Percentiles rank a stretch among this genome's conserved stretches.
Conservation (phyloP, 2,329 filamentous ascomycete genomes). For the Tetracladium maxilliforme region DNA sequence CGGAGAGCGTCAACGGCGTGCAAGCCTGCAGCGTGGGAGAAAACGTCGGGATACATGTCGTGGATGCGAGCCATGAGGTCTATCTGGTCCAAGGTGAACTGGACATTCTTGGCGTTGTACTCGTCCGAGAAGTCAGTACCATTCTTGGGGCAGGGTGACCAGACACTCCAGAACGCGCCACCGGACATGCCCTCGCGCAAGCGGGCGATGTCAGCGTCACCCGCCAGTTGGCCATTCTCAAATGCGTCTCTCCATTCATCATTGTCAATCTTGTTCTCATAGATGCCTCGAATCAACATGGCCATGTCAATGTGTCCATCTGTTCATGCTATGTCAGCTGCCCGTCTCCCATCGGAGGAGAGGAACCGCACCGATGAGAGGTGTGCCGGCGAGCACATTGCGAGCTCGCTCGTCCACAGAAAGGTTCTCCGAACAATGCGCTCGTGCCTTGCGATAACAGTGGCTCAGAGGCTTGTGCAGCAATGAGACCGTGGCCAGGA, state of each 20-base stretch:
- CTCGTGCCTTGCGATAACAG: too few relatives aligned
- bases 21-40: slow-evolving; percentile 45
- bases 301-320: slow-evolving; percentile 88
- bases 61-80: slow-evolving; percentile 56
- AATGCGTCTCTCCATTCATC: slow-evolving; percentile 63
- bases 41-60: slow-evolving; percentile 48
- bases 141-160: slow-evolving; percentile 58
- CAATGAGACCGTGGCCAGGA: too few relatives aligned
- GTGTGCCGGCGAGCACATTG: slow-evolving; percentile 26
- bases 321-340: slow-evolving; percentile 16
- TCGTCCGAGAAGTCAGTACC: slow-evolving; percentile 59
- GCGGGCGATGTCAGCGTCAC: slow-evolving; percentile 69
- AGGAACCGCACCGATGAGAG: slow-evolving; percentile 26
- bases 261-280: slow-evolving; percentile 65
- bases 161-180: slow-evolving; percentile 91
- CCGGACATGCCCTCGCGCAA: slow-evolving; percentile 58
- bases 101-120: slow-evolving; percentile 57
- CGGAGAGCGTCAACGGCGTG: slow-evolving; percentile 45
- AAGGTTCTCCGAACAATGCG: too few relatives aligned
- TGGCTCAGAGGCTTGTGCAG: too few relatives aligned
- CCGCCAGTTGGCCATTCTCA: slow-evolving; percentile 48
- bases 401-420: slow-evolving; percentile 19
- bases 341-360: neutral
- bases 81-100: slow-evolving; percentile 58
- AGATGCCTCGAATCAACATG: slow-evolving; percentile 50